phyloP scores from a whole-genome alignment of 108 stramenopile genomes.

The Cyclotella atomus region DNA sequence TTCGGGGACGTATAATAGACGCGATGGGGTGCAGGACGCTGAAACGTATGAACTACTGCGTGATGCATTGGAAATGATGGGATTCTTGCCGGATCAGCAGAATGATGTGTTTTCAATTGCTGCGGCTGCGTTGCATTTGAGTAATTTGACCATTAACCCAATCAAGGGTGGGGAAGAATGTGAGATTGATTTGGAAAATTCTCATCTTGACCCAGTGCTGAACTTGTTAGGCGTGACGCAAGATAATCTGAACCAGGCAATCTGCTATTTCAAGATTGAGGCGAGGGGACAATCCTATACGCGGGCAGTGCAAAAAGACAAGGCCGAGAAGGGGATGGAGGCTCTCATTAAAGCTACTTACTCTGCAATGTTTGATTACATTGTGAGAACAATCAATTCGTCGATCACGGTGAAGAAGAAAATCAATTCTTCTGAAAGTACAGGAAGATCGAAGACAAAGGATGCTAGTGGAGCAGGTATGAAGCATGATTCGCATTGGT shows the following conservation, averaged over 20 bases:
- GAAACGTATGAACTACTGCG: slow-evolving; percentile 52
- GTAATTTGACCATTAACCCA: slow-evolving; percentile 64
- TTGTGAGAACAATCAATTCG: slow-evolving; percentile 83
- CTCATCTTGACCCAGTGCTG: slow-evolving; percentile 55
- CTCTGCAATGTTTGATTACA: slow-evolving; percentile 80
- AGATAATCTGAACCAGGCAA: slow-evolving; percentile 74
- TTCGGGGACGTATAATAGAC: slow-evolving; percentile 63
- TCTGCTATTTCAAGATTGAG: slow-evolving; percentile 76
- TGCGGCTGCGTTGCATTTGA: slow-evolving; percentile 63
- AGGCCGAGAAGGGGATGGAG: slow-evolving; percentile 90
- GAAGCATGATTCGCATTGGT: too few relatives aligned
- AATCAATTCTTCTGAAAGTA: slow-evolving; percentile 15
- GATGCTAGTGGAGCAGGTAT: slow-evolving; percentile 43
- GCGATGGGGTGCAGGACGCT: slow-evolving; percentile 58
- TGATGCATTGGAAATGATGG: slow-evolving; percentile 61
- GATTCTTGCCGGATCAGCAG: slow-evolving; percentile 49
- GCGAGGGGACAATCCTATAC: slow-evolving; percentile 74
- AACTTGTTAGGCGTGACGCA: slow-evolving; percentile 74
- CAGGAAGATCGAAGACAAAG: not conserved
- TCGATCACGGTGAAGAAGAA: slow-evolving; percentile 49
- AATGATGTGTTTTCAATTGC: slow-evolving; percentile 52
- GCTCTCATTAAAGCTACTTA: slow-evolving; percentile 95
- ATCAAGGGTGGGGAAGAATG: slow-evolving; percentile 58
- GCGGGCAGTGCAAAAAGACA: slow-evolving; percentile 62
- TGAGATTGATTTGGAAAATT: slow-evolving; percentile 50